Base-by-base conservation (phyloP, 208 protist species). In the Trypanosoma caninum region DNA sequence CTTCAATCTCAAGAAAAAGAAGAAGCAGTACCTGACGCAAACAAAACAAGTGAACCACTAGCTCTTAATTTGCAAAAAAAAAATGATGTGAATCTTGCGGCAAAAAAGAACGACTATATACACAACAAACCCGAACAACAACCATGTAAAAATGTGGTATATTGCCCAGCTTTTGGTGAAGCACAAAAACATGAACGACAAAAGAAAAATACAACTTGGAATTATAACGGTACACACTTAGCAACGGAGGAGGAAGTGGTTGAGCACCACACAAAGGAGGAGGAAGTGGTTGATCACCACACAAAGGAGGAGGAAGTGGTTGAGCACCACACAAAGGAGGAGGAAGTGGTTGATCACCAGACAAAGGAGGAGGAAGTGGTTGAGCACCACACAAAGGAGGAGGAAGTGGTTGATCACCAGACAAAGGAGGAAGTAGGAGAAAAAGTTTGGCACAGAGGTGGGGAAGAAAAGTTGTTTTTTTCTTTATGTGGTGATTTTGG, bases 261-360 rank as follows among this genome's bases (percentile, higher is more conserved):
- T 28, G 6, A 9, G 7, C 20, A 7, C 4, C 10, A 28, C 40
- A 28, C 6, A 25, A 48, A 46, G 8, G 48, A 42, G 31, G 55
- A 63, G 23, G 33, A 59, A 28, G 40, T 60, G 37, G 22, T 33
- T 41, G 18, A 23, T 16, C 57, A 33, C 10, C 28, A 56, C 2
- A 55, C 69, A 40, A 45, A 67, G 23, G 69, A 70, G 57, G 57
- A 69, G 54, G 53, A 27, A 47, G n/a, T 20, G 34, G 60, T 47
- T 51, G 16, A 48, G 2, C 47, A 11, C 11, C 44, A 22, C 35
- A 44, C 20, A 8, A 61, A 27, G 27, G 60, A 61, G 44, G 61
- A 62, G 35, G 28, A 72, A 34, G 48, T 47, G 27, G n/a, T n/a
- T n/a, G 31, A 52, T 35, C 22, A 20, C 0, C 53, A 52, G n/a